Evolutionary conservation across 2,329 filamentous ascomycete genomes (phyloP).

Genomic region (Beauveria asiatica): DNA sequence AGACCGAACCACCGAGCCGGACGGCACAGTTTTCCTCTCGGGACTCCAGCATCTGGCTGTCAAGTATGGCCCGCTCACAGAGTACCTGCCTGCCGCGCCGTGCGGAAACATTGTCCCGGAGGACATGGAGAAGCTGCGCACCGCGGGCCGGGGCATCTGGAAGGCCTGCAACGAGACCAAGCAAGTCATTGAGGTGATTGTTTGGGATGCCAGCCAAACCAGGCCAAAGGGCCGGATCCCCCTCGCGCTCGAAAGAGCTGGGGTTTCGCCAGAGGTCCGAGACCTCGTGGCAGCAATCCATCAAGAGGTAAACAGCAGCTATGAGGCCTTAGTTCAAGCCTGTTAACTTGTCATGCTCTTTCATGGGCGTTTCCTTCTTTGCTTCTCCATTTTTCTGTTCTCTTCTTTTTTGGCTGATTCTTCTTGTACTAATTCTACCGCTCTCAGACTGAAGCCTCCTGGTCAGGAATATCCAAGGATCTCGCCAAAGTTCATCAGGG

Average conservation of each 20-base stretch:
- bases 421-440: neutral
- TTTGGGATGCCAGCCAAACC: neutral
- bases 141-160: neutral
- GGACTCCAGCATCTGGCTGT: neutral
- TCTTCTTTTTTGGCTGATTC: neutral
- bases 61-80: neutral
- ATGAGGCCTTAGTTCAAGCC: neutral
- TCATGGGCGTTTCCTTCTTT: neutral
- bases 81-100: neutral
- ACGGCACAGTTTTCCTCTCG: neutral
- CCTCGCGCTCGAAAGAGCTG: neutral
- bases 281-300: neutral
- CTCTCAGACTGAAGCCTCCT: neutral
- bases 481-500: neutral
- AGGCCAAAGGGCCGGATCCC: neutral
- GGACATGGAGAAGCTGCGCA: neutral
- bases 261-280: neutral
- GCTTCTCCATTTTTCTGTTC: too few species aligned
- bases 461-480: neutral
- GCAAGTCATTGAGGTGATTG: neutral
- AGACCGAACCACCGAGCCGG: neutral
- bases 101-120: neutral
- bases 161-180: neutral
- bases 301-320: neutral
- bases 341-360: neutral